phyloP scores from a whole-genome alignment of 2,329 filamentous ascomycete genomes.

The Exserohilum turcica region DNA sequence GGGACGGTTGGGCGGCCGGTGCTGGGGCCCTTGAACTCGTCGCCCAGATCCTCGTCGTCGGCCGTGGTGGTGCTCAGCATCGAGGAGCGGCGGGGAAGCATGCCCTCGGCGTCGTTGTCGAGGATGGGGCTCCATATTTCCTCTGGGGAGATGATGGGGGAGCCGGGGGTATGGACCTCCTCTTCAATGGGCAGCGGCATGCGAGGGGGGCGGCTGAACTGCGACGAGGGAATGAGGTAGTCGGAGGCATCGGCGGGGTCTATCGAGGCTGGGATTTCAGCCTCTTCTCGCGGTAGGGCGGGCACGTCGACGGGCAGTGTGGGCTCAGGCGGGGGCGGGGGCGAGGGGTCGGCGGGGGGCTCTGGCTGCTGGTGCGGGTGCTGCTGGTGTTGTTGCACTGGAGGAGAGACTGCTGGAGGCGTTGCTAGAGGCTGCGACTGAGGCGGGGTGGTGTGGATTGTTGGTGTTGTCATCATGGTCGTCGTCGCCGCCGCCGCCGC shows the following conservation, averaged over 20 bases:
- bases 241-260: constrained; percentile 43
- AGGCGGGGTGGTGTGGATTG: neutral
- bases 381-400: neutral
- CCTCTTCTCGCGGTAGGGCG: constrained; percentile 25
- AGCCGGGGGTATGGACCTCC: constrained; percentile 85
- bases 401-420: neutral
- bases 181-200: constrained; percentile 93
- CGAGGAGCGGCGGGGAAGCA: constrained; percentile 61
- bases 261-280: constrained; percentile 25
- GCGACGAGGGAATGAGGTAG: constrained; percentile 47
- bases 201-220: constrained; percentile 75
- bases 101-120: constrained; percentile 53
- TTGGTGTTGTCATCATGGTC: constrained; percentile 13
- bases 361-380: neutral
- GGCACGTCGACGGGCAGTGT: constrained; percentile 50
- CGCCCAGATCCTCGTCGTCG: constrained; percentile 67
- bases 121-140: constrained; percentile 60
- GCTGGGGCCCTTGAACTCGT: constrained; percentile 70
- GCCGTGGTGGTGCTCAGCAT: constrained; percentile 63
- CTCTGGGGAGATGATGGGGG: constrained; percentile 78
- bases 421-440: neutral
- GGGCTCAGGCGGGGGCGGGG: constrained; percentile 25
- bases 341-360: neutral
- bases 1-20: constrained; percentile 76
- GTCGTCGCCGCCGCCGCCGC: constrained; percentile 11